phyloP scores from a whole-genome alignment of 1,139 yeast species.

The Debaryomycetaceae sp. region DNA sequence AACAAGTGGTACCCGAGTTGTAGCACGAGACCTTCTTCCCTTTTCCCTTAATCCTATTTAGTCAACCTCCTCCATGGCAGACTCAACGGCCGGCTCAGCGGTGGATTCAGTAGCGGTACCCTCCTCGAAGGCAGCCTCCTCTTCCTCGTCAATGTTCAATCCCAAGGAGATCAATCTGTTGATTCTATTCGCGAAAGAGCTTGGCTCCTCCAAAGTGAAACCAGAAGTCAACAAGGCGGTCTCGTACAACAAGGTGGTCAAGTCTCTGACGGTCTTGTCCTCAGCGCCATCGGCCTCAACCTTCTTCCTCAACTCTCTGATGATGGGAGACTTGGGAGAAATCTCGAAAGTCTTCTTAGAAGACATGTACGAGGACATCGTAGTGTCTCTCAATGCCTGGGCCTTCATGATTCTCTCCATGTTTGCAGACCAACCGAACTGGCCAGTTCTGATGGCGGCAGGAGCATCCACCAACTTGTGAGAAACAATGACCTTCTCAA shows the following conservation, averaged over 20 bases:
- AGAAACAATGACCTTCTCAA: constrained; percentile 98
- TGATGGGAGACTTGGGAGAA: constrained; percentile 94
- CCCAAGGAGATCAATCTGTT: constrained; percentile 98
- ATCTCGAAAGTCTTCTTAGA: constrained; percentile 99
- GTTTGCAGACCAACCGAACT: constrained; percentile 99
- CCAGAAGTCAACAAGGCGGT: constrained; percentile 98
- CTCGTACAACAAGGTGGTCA: constrained; percentile 93
- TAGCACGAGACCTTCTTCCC: constrained; percentile 4
- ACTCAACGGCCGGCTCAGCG: constrained; percentile 71
- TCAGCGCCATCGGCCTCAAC: constrained; percentile 96
- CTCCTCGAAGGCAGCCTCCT: constrained; percentile 47
- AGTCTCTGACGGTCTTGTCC: constrained; percentile 97
- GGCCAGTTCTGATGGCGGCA: constrained; percentile 99
- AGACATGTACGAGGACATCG: constrained; percentile 99
- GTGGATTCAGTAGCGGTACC: constrained; percentile 47
- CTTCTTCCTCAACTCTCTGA: constrained; percentile 92
- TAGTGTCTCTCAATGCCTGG: constrained; percentile 97
- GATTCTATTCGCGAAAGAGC: constrained; percentile 94
- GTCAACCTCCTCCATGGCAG: constrained; percentile 99
- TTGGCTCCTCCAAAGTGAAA: constrained; percentile 97
- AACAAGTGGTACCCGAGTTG: constrained; percentile 3
- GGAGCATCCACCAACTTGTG: constrained; percentile 98
- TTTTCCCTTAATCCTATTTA: constrained; percentile 29
- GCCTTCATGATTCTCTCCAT: constrained; percentile 99
- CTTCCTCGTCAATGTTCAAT: constrained; percentile 93